These are phyloP conservation scores for Boletellus sp. DNA, from an alignment of 768 basidiomycete species.

Conservation along the genomic window DNA sequence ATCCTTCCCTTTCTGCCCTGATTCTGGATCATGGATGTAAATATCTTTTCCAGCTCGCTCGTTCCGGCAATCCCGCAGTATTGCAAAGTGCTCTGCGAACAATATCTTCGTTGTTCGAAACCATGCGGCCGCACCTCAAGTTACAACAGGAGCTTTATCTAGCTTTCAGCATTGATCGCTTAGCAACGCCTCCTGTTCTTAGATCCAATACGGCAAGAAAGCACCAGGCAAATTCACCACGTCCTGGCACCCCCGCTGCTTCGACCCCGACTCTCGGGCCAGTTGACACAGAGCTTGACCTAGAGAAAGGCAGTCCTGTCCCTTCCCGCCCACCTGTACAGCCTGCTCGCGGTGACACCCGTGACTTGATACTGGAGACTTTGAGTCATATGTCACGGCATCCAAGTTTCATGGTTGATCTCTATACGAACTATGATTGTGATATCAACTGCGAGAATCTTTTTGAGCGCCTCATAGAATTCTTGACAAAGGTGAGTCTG, in stretches of 20 bases:
- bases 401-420: conserved; percentile 91
- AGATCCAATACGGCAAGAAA: conserved; percentile 33
- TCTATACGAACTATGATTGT: conserved; percentile 96
- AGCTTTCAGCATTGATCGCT: conserved; percentile 88
- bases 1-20: conserved; percentile 72
- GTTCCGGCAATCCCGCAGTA: conserved; percentile 80
- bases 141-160: conserved; percentile 94
- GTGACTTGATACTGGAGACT: conserved; percentile 87
- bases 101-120: conserved; percentile 83
- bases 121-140: conserved; percentile 82
- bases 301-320: conserved; percentile 46
- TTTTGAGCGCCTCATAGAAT: conserved; percentile 85
- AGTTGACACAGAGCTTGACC: conserved; percentile 37
- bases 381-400: conserved; percentile 76
- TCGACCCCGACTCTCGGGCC: conserved; percentile 42
- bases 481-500: conserved; percentile 72
- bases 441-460: conserved; percentile 96
- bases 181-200: conserved; percentile 54
- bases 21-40: conserved; percentile 91
- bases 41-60: conserved; percentile 93
- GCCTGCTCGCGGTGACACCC: conserved; percentile 82
- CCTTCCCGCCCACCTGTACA: conserved; percentile 59
- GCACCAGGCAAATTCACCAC: conserved; percentile 41
- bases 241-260: conserved; percentile 48
- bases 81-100: conserved; percentile 80